Percentiles rank a stretch among this genome's conserved stretches.
Evolutionary conservation across 2,329 filamentous ascomycete species (phyloP).

Genomic region (Fusarium chuoi): DNA sequence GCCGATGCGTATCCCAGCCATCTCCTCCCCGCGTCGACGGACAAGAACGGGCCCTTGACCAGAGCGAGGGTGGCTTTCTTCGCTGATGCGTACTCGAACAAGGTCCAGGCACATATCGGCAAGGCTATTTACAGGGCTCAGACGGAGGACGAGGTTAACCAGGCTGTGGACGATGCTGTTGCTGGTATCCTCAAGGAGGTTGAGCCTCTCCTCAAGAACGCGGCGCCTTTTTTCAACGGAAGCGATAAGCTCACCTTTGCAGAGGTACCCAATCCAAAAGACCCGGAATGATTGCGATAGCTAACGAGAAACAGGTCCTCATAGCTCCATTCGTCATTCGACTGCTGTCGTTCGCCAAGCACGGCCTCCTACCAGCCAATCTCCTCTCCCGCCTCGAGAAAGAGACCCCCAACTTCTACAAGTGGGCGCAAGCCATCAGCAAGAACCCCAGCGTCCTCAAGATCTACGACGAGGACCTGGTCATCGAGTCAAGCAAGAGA

Average conservation of each 20-base stretch:
- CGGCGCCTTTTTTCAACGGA: slow-evolving; percentile 72
- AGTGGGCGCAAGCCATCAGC: slow-evolving; percentile 71
- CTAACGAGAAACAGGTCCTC: slow-evolving; percentile 58
- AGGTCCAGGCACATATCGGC: slow-evolving; percentile 62
- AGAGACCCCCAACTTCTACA: slow-evolving; percentile 72
- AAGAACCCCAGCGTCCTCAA: slow-evolving; percentile 73
- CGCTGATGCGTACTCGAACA: slow-evolving; percentile 71
- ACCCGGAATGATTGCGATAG: not conserved
- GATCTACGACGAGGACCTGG: slow-evolving; percentile 65
- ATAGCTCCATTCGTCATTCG: slow-evolving; percentile 75
- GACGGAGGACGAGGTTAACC: slow-evolving; percentile 61
- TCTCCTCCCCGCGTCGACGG: slow-evolving; percentile 67
- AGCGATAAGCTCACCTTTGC: slow-evolving; percentile 74
- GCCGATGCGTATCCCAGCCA: slow-evolving; percentile 76
- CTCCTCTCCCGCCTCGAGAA: slow-evolving; percentile 59
- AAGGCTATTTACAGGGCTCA: slow-evolving; percentile 58
- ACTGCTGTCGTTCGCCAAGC: slow-evolving; percentile 63
- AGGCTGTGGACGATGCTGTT: slow-evolving; percentile 61
- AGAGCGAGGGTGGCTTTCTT: slow-evolving; percentile 79
- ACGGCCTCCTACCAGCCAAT: slow-evolving; percentile 62
- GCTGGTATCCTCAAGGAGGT: slow-evolving; percentile 73
- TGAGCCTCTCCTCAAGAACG: slow-evolving; percentile 72
- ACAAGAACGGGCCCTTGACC: slow-evolving; percentile 63
- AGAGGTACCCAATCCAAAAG: slow-evolving; percentile 65
- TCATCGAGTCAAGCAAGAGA: slow-evolving; percentile 33